Percentiles rank a stretch among this genome's conserved stretches.
Conservation (phyloP, 2,329 filamentous ascomycete species). For the Ceratocystiopsis sp. region DNA sequence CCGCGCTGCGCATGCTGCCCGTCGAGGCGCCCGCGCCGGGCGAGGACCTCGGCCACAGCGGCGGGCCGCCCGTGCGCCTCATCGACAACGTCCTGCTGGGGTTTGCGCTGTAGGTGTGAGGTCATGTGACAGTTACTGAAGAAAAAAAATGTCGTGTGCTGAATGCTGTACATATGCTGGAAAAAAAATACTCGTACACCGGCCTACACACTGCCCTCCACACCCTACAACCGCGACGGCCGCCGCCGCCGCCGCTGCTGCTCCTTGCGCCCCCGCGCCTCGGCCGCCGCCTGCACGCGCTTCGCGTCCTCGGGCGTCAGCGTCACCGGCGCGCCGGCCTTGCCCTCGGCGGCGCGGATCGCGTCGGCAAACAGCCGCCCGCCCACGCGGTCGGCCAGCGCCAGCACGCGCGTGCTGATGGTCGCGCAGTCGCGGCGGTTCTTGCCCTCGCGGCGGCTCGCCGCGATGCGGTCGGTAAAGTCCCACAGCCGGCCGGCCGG, state of each 20-base stretch:
- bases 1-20: conserved; percentile 77
- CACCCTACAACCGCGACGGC: not conserved
- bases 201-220: too few relatives aligned
- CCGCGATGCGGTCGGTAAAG: conserved; percentile 77
- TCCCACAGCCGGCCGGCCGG: conserved; percentile 72
- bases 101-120: too few relatives aligned
- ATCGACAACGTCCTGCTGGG: conserved; percentile 81
- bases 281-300: conserved; percentile 25
- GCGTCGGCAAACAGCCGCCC: conserved; percentile 47
- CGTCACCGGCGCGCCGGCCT: conserved; percentile 20
- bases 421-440: conserved; percentile 87
- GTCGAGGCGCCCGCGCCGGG: conserved; percentile 51
- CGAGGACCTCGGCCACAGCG: conserved; percentile 59
- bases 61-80: conserved; percentile 61
- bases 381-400: conserved; percentile 59
- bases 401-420: conserved; percentile 65
- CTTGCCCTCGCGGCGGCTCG: conserved; percentile 77
- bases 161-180: too few relatives aligned
- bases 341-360: conserved; percentile 19
- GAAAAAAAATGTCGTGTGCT: too few relatives aligned
- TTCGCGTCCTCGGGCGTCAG: conserved; percentile 34
- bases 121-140: not conserved
- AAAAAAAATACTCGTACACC: too few relatives aligned
- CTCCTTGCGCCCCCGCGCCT: conserved; percentile 11
- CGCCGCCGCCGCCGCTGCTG: not conserved